Conservation (phyloP, 2,329 filamentous ascomycete genomes). For the Pyrenochaeta sp. region DNA sequence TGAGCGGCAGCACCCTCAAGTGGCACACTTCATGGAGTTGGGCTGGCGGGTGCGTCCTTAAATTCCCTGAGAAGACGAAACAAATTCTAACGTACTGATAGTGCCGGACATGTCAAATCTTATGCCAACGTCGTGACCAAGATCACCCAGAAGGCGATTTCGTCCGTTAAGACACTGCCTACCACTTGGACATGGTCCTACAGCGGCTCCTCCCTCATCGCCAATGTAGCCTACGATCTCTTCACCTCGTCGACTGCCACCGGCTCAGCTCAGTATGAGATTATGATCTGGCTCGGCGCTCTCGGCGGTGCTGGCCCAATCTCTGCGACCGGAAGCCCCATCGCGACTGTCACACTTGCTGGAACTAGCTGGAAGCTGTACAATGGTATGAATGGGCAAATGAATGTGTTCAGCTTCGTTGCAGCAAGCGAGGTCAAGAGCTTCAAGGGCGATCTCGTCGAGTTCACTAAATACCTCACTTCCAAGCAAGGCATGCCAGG, state of each 20-base stretch:
- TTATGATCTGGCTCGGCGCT: slow-evolving; percentile 72
- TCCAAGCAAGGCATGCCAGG: slow-evolving; percentile 57
- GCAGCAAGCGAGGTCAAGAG: slow-evolving; percentile 56
- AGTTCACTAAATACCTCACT: slow-evolving; percentile 66
- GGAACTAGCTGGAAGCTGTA: slow-evolving; percentile 67
- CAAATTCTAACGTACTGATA: slow-evolving; percentile 10
- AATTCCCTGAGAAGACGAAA: not conserved
- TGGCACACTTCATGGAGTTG: slow-evolving; percentile 58
- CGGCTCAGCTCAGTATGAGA: slow-evolving; percentile 63
- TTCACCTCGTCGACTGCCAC: slow-evolving; percentile 63
- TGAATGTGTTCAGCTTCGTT: slow-evolving; percentile 69
- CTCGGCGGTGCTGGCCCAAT: slow-evolving; percentile 67
- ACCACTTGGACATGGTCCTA: slow-evolving; percentile 61
- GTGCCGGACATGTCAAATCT: slow-evolving; percentile 51
- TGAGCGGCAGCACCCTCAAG: slow-evolving; percentile 48
- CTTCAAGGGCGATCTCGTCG: slow-evolving; percentile 66
- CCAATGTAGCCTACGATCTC: slow-evolving; percentile 69
- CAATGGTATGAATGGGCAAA: slow-evolving; percentile 67
- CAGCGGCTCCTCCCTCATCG: slow-evolving; percentile 58
- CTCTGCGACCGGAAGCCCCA: slow-evolving; percentile 62
- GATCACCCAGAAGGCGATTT: slow-evolving; percentile 43
- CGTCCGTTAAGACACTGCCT: slow-evolving; percentile 52
- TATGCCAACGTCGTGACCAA: slow-evolving; percentile 54
- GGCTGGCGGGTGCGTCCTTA: slow-evolving; percentile 48
- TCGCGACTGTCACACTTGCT: slow-evolving; percentile 64